Evolutionary conservation across 2,329 filamentous ascomycete species (phyloP).

Genomic region (Sporothrix brunneoviolacea): DNA sequence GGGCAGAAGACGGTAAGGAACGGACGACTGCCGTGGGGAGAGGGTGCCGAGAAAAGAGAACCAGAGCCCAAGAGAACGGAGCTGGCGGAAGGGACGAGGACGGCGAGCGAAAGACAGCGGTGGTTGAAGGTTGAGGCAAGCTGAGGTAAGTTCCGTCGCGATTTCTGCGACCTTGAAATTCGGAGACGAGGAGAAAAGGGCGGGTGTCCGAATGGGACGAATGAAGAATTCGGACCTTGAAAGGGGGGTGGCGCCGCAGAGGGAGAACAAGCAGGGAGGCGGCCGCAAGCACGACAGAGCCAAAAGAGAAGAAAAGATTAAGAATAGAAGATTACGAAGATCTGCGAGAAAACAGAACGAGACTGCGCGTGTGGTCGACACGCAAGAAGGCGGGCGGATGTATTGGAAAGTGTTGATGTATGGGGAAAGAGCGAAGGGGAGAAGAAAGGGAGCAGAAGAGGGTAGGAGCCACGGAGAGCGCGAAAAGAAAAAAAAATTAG

Average conservation of each 20-base stretch:
- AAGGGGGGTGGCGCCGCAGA: constrained; percentile 13
- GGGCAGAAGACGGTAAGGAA: neutral
- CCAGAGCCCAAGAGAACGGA: neutral
- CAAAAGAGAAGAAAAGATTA: constrained; percentile 1
- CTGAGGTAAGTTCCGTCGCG: neutral
- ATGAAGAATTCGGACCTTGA: constrained; percentile 12
- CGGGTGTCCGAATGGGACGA: constrained; percentile 10
- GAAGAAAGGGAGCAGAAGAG: neutral
- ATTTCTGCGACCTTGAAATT: neutral
- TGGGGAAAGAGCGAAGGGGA: constrained; percentile 1
- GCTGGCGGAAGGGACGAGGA: neutral
- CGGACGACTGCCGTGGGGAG: neutral
- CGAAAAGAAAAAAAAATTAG: constrained; percentile 14
- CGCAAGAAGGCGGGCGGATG: neutral
- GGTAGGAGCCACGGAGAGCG: neutral
- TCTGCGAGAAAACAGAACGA: neutral
- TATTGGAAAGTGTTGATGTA: constrained; percentile 1
- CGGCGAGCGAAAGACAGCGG: neutral
- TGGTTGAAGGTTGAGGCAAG: neutral
- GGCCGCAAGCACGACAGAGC: neutral
- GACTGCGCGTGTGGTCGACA: neutral
- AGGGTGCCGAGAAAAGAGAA: neutral
- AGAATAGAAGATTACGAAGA: neutral
- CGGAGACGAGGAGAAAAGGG: neutral
- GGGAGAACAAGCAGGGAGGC: neutral